A percentile compares a stretch with the other conserved stretches of the same genome.
Evolutionary conservation across 1,284 basidiomycete genomes (phyloP).

Genomic region (Clitocybe nebularis): DNA sequence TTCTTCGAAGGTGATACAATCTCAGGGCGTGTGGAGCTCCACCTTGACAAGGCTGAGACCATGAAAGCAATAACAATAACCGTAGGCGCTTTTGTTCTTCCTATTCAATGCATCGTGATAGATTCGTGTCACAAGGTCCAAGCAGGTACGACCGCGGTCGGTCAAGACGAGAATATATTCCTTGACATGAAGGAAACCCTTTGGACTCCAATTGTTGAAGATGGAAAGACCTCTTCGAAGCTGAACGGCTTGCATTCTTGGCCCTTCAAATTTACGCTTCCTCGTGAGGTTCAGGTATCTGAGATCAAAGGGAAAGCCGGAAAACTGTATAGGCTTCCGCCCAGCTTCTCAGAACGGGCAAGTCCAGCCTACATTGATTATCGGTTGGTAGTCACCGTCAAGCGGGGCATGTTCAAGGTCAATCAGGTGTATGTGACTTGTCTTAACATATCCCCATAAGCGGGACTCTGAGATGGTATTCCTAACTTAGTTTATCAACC

Average conservation of each 20-base stretch:
- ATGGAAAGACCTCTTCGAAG: slow-evolving; percentile 22
- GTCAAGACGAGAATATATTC: slow-evolving; percentile 42
- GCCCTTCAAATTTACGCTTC: slow-evolving; percentile 44
- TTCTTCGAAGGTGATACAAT: slow-evolving; percentile 43
- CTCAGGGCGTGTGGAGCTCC: slow-evolving; percentile 39
- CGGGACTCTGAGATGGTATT: no score
- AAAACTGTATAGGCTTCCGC: slow-evolving; percentile 35
- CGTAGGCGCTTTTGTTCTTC: no score
- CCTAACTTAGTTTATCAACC: slow-evolving; percentile 30
- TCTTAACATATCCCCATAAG: no score
- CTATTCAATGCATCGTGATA: no score
- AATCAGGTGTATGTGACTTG: slow-evolving; percentile 33
- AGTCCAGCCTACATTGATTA: slow-evolving; percentile 48
- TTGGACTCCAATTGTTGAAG: slow-evolving; percentile 28
- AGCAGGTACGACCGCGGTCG: slow-evolving; percentile 39
- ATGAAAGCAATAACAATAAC: slow-evolving; percentile 41
- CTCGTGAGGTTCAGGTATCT: slow-evolving; percentile 32
- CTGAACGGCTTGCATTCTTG: slow-evolving; percentile 41
- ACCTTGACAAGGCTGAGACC: slow-evolving; percentile 39
- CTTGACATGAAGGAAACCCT: slow-evolving; percentile 33
- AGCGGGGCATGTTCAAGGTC: slow-evolving; percentile 39
- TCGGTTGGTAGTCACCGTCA: slow-evolving; percentile 41
- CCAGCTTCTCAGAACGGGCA: slow-evolving; percentile 44
- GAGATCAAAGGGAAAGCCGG: slow-evolving; percentile 24
- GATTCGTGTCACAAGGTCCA: no score